Base-by-base conservation (phyloP, 129 eudicot species). In the Tagetes erecta region DNA sequence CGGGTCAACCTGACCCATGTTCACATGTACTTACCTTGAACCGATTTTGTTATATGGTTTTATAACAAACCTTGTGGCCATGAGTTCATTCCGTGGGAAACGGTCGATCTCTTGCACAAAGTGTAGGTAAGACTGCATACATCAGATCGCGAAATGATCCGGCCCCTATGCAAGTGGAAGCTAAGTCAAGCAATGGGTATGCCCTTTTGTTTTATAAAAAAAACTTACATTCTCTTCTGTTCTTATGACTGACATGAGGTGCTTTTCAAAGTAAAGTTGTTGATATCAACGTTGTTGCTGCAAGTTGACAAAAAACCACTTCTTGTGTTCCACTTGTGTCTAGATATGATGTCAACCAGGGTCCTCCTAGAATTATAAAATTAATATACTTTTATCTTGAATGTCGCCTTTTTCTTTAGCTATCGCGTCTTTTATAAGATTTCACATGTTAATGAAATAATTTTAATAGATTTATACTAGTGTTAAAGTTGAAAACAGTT, bases 261-360 rank as follows among this genome's bases (percentile, higher is more conserved):
- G 39, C 9, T 58, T 58, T 58, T 8, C n/a, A 58, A 31, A 5
- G 63, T 70, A 55, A 37, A 53, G 50, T 14, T 55, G 53, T 53
- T 39, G 56, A 74, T 58, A 45, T 59, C 71, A 67, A 80, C 69
- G 69, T 74, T 30, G 9, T 67, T 62, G 64, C 53, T 68, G 80
- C 76, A 39, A 68, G 67, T 74, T 50, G 76, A 60, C 76, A 67
- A 62, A 75, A 58, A 75, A 35, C 2, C 31, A 73, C 59, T 73
- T 73, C 70, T 45, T 74, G 9, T 46, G 3, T 14, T 63, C 11
- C 70, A 45, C 66, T 59, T 62, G 51, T 62, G 62, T 72, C 13
- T 14, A 80, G 73, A 77, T 71, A 49, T 47, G 73, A 77, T 71
- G 62, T 47, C 60, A 74, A 47, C 38, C 47, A 31, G 47, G 56